phyloP scores from a whole-genome alignment of 1,284 basidiomycete species.

The Cutaneotrichosporon mucoides region DNA sequence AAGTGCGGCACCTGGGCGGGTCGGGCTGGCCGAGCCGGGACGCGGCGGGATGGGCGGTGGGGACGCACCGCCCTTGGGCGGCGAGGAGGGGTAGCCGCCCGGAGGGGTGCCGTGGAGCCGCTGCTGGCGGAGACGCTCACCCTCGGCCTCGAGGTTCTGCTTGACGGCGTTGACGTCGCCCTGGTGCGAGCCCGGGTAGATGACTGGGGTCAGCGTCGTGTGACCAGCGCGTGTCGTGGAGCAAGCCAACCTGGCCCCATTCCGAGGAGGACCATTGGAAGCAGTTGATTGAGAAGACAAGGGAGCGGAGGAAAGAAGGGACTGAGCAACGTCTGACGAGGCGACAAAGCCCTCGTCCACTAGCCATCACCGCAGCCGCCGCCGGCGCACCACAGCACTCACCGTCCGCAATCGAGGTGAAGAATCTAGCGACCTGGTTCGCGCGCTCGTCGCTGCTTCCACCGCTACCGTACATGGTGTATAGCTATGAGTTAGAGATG shows the following conservation, averaged over 20 bases:
- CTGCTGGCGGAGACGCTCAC: background rate
- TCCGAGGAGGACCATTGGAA: too few relatives aligned
- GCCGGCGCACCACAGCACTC: background rate
- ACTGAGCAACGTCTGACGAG: too few relatives aligned
- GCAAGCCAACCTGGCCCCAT: too few relatives aligned
- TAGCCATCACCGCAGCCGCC: background rate
- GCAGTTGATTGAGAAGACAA: too few relatives aligned
- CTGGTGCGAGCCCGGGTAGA: background rate
- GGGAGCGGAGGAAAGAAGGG: too few relatives aligned
- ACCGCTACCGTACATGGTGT: background rate
- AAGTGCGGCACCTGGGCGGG: too few relatives aligned
- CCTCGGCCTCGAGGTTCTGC: background rate
- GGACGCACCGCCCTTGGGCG: background rate
- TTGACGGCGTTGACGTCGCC: background rate
- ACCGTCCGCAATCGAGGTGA: slow-evolving; percentile 2
- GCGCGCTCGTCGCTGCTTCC: background rate
- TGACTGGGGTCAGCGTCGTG: background rate
- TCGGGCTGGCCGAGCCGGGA: background rate
- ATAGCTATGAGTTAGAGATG: background rate
- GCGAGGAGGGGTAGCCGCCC: background rate
- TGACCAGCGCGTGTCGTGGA: too few relatives aligned
- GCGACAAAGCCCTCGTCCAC: too few relatives aligned
- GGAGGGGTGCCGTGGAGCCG: background rate
- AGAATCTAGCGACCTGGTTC: background rate
- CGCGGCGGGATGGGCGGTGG: background rate